These are phyloP conservation scores for Cymbopogon flexuosus DNA, from an alignment of 202 grass and related monocot genomes.

Conservation along the genomic window DNA sequence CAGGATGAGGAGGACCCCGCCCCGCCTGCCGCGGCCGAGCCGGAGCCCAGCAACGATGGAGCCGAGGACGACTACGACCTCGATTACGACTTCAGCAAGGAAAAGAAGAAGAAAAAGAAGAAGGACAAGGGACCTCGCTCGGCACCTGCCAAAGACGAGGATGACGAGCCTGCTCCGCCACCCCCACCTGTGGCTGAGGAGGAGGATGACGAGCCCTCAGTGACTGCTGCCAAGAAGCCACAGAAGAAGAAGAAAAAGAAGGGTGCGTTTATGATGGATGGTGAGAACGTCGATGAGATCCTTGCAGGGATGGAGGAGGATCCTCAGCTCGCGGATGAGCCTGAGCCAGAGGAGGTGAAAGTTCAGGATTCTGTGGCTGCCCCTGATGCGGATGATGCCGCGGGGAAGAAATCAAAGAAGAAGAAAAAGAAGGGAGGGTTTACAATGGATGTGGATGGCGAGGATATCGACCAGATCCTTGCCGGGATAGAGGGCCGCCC, in stretches of 20 bases:
- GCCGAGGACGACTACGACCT: slow-evolving; percentile 33
- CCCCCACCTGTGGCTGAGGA: slow-evolving; percentile 18
- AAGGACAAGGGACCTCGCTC: slow-evolving; percentile 47
- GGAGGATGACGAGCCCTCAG: slow-evolving; percentile 27
- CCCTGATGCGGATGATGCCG: slow-evolving; percentile 32
- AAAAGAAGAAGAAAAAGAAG: slow-evolving; percentile 77
- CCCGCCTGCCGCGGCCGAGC: background rate
- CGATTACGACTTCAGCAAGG: slow-evolving; percentile 56
- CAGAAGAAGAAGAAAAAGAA: slow-evolving; percentile 98
- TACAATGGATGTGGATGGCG: slow-evolving; percentile 50
- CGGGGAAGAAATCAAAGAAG: slow-evolving; percentile 76
- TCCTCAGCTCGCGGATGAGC: slow-evolving; percentile 24
- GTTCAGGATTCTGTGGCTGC: slow-evolving; percentile 33
- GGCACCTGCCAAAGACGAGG: slow-evolving; percentile 12
- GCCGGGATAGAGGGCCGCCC: slow-evolving; percentile 45
- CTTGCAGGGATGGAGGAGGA: slow-evolving; percentile 50
- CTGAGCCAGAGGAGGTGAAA: slow-evolving; percentile 36
- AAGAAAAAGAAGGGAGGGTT: slow-evolving; percentile 89
- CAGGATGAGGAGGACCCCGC: slow-evolving; percentile 28
- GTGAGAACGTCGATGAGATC: slow-evolving; percentile 67
- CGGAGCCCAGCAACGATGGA: slow-evolving; percentile 28
- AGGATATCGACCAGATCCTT: slow-evolving; percentile 67
- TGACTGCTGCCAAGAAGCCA: slow-evolving; percentile 38
- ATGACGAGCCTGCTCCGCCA: slow-evolving; percentile 14
- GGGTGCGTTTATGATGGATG: slow-evolving; percentile 47